A percentile compares a stretch with the other conserved stretches of the same genome.
These are phyloP conservation scores for Botrytis fragariae DNA, from an alignment of 2,329 filamentous ascomycete genomes.

Conservation along the genomic window DNA sequence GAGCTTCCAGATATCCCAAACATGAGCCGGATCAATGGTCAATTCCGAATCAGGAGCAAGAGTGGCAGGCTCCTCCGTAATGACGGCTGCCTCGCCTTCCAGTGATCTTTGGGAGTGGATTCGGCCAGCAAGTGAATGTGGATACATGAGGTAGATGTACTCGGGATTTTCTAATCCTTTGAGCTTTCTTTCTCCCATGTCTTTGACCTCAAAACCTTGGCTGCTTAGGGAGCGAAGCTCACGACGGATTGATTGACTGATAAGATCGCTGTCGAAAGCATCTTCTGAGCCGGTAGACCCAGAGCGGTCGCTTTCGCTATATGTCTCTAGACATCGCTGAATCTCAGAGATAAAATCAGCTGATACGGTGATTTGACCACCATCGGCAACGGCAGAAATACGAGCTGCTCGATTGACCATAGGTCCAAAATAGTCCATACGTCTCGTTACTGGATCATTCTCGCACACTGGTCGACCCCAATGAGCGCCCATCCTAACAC, in stretches of 20 bases:
- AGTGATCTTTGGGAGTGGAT: slow-evolving; percentile 59
- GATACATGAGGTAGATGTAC: slow-evolving; percentile 92
- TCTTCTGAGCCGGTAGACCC: slow-evolving; percentile 70
- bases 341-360: slow-evolving; percentile 97
- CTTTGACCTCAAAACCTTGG: slow-evolving; percentile 95
- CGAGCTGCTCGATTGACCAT: slow-evolving; percentile 98
- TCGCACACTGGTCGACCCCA: slow-evolving; percentile 95
- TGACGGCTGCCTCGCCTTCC: slow-evolving; percentile 44
- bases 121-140: slow-evolving; percentile 79
- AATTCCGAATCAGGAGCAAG: slow-evolving; percentile 65
- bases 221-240: slow-evolving; percentile 84
- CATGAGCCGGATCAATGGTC: slow-evolving; percentile 69
- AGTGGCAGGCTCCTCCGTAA: slow-evolving; percentile 50
- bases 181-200: slow-evolving; percentile 89
- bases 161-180: slow-evolving; percentile 98
- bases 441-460: slow-evolving; percentile 89
- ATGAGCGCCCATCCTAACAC: slow-evolving; percentile 96
- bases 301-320: slow-evolving; percentile 76
- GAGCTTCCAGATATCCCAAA: slow-evolving; percentile 87
- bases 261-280: slow-evolving; percentile 69
- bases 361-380: slow-evolving; percentile 94
- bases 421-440: slow-evolving; percentile 99
- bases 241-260: slow-evolving; percentile 75
- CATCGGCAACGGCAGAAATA: slow-evolving; percentile 91
- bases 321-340: slow-evolving; percentile 83